Evolutionary conservation across 1,139 yeast species (phyloP), one percentile per base, ranked within the genome.

Genomic region (Lodderomyces metapsilosis): DNA sequence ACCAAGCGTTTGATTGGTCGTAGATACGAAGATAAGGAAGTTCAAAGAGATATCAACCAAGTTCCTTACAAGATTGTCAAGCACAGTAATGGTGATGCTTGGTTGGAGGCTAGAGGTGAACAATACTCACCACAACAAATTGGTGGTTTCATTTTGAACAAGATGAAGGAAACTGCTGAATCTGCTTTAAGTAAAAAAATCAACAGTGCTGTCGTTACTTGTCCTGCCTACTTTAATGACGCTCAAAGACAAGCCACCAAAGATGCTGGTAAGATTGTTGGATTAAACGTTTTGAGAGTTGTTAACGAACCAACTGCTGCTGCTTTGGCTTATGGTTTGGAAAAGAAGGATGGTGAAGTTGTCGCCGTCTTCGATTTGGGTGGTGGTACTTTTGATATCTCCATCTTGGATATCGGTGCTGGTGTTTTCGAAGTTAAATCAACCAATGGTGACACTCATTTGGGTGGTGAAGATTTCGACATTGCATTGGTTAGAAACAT

Each of bases 301-400:
- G 96, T 91, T 54, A 92, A 91, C 77, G 98, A 91, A 76, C 98
- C 98, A 62, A 91, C 98, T 54, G 98, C 98, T 50, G 98, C 98
- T 55, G 98, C 98, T 45, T 76, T 91, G 58, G 98, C 98, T 48
- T 92, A 91, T 68, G 98, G 98, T 71, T 78, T 91, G 56, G 98
- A 91, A 68, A 84, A 84, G 76, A 78, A 78, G 54, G 82, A 78
- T 50, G 84, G 85, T 59, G 56, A 80, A 65, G 82, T 82, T 50
- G 88, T 86, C 50, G 91, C 92, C 45, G 94, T 85, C 52, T 85
- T 84, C 68, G 94, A 86, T 68, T 78, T 85, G 56, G 94, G 94
- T 73, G 94, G 94, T 61, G 94, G 94, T 74, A 85, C 94, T 54
- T 86, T 85, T 61, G 94, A 85, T 78, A 81, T 85, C 61, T 85